Conservation (phyloP, 768 basidiomycete genomes). For the Hypholoma sublateritium region DNA sequence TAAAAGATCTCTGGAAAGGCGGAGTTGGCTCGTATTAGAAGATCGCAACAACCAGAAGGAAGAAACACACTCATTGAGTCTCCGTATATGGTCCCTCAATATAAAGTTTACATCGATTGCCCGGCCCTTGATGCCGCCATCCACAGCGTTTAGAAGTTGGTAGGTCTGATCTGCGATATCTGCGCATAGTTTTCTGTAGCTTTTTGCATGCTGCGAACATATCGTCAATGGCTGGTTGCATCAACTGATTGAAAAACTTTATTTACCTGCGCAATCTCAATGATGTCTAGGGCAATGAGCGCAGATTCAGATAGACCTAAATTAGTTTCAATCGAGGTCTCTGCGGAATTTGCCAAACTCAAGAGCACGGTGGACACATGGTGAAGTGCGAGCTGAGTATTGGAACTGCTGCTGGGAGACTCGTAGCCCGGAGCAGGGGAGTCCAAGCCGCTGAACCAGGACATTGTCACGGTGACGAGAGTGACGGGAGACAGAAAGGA, state of each 20-base stretch:
- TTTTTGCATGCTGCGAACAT: constrained; percentile 17
- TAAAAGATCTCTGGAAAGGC: background rate
- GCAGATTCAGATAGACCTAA: constrained; percentile 19
- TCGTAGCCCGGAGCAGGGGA: constrained; percentile 3
- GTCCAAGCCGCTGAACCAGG: constrained; percentile 10
- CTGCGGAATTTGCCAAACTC: constrained; percentile 11
- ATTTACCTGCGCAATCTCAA: constrained; percentile 18
- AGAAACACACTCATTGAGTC: constrained; percentile 16
- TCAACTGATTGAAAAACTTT: background rate
- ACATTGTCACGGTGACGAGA: background rate
- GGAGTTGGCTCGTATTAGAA: background rate
- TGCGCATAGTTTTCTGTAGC: constrained; percentile 15
- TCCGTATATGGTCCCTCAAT: constrained; percentile 18
- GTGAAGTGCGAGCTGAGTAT: constrained; percentile 1
- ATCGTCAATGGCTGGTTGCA: background rate
- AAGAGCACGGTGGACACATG: constrained; percentile 8
- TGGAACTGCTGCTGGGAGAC: background rate
- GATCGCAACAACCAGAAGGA: background rate
- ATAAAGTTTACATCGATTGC: constrained; percentile 21
- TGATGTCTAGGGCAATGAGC: constrained; percentile 20
- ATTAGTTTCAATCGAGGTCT: constrained; percentile 11
- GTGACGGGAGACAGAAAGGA: background rate
- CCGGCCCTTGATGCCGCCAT: constrained; percentile 22
- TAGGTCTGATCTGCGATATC: constrained; percentile 21
- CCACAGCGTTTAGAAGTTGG: constrained; percentile 22